A percentile compares a stretch with the other conserved stretches of the same genome.
Evolutionary conservation across 2,329 filamentous ascomycete species (phyloP).

Genomic region (Pseudocercospora pini-densiflorae): DNA sequence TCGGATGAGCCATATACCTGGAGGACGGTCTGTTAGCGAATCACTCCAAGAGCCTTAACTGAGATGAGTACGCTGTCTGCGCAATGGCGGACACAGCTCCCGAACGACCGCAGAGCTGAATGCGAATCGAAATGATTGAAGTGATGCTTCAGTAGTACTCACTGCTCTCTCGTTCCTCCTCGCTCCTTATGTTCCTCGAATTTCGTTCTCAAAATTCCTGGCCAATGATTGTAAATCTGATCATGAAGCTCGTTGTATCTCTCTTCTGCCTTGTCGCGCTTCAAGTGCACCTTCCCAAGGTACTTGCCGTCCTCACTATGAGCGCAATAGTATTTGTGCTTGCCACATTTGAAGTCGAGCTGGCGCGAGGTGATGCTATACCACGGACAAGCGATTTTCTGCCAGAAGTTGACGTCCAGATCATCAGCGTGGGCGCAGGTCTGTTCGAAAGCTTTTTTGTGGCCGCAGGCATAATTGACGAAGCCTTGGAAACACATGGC

Average conservation of each 20-base stretch:
- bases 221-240: neutral
- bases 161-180: neutral
- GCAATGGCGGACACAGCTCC: no score
- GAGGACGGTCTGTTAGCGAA: neutral
- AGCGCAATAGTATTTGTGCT: slow-evolving; percentile 26
- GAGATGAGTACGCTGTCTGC: no score
- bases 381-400: slow-evolving; percentile 25
- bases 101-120: no score
- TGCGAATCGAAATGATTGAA: neutral
- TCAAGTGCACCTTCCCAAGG: slow-evolving; percentile 20
- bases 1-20: neutral
- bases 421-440: slow-evolving; percentile 22
- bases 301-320: slow-evolving; percentile 15
- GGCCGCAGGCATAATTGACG: slow-evolving; percentile 32
- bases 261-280: slow-evolving; percentile 1
- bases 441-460: slow-evolving; percentile 24
- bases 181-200: neutral
- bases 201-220: neutral
- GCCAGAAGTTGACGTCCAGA: slow-evolving; percentile 26
- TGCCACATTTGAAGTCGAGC: slow-evolving; percentile 16
- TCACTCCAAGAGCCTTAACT: no score
- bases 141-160: neutral
- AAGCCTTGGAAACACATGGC: slow-evolving; percentile 37
- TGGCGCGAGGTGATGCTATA: slow-evolving; percentile 19
- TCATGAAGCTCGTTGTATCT: neutral